phyloP scores from a whole-genome alignment of 2,329 filamentous ascomycete genomes.

The Fusarium sp. region DNA sequence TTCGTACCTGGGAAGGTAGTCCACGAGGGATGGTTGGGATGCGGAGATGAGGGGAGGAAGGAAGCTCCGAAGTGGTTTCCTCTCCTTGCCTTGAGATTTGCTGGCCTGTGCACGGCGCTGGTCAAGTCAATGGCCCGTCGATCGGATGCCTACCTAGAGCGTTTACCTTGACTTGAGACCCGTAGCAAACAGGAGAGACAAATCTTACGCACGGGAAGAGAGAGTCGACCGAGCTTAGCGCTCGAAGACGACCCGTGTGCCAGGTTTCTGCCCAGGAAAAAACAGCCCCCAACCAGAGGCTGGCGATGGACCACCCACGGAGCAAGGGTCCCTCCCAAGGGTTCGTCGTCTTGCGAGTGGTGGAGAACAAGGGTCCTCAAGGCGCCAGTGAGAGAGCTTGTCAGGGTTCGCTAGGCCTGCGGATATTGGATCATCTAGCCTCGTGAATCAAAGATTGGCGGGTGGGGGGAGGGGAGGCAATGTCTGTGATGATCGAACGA shows the following conservation, averaged over 20 bases:
- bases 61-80: constrained; percentile 12
- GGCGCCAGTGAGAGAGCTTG: constrained; percentile 34
- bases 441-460: constrained; percentile 27
- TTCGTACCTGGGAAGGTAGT: constrained; percentile 8
- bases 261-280: not conserved
- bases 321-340: constrained; percentile 23
- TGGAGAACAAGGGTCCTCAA: constrained; percentile 26
- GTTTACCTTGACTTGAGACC: not conserved
- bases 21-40: constrained; percentile 23
- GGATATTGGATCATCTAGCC: constrained; percentile 30
- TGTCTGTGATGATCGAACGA: not conserved
- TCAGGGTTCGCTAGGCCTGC: constrained; percentile 14
- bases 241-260: constrained; percentile 9
- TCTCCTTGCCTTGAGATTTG: constrained; percentile 14
- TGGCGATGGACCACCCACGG: constrained; percentile 1
- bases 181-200: not conserved
- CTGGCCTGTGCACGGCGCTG: constrained; percentile 30
- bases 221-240: constrained; percentile 32
- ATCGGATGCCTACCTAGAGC: constrained; percentile 24
- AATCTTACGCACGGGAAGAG: not conserved
- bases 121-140: constrained; percentile 11
- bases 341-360: constrained; percentile 24
- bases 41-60: constrained; percentile 20
- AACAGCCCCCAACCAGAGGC: constrained; percentile 24
- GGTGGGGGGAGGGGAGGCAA: not conserved